phyloP scores from a whole-genome alignment of 805 yeast species.

The Yarrowia porcina region DNA sequence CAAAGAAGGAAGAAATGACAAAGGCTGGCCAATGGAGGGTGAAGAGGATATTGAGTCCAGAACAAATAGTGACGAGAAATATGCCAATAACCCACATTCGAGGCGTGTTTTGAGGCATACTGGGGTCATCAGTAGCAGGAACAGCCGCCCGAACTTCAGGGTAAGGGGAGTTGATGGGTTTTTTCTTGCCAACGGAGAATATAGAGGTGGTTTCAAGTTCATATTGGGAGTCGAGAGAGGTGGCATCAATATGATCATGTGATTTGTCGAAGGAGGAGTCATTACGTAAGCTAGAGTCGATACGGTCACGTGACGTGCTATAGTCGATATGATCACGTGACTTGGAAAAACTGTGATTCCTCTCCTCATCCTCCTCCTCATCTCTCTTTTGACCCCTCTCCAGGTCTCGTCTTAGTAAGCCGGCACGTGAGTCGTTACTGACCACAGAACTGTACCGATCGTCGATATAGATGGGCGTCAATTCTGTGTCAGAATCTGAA shows the following conservation, averaged over 20 bases:
- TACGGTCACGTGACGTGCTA: too few species aligned
- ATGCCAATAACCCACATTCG: conserved; percentile 55
- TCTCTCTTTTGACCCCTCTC: neutral
- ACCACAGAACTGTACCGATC: conserved; percentile 6
- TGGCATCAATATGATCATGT: too few species aligned
- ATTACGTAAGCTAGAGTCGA: too few species aligned
- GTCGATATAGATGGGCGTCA: conserved; percentile 13
- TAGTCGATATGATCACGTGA: neutral
- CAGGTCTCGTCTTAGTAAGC: neutral
- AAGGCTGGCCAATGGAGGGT: conserved; percentile 57
- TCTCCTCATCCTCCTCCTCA: neutral
- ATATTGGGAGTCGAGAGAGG: neutral
- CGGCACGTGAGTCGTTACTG: neutral
- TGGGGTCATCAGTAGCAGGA: conserved; percentile 54
- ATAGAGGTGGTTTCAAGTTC: neutral
- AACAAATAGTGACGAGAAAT: conserved; percentile 54
- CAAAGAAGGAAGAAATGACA: conserved; percentile 51
- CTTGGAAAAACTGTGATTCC: neutral
- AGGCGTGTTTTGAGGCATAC: conserved; percentile 49
- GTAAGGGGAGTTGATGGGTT: conserved; percentile 48
- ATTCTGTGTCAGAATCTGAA: conserved; percentile 13
- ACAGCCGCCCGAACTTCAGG: conserved; percentile 67
- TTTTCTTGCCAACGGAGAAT: neutral
- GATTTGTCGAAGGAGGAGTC: too few species aligned
- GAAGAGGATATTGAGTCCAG: conserved; percentile 58